Base-by-base conservation (phyloP, 371 early-diverging fungal species). In the Actinomucor elegans region DNA sequence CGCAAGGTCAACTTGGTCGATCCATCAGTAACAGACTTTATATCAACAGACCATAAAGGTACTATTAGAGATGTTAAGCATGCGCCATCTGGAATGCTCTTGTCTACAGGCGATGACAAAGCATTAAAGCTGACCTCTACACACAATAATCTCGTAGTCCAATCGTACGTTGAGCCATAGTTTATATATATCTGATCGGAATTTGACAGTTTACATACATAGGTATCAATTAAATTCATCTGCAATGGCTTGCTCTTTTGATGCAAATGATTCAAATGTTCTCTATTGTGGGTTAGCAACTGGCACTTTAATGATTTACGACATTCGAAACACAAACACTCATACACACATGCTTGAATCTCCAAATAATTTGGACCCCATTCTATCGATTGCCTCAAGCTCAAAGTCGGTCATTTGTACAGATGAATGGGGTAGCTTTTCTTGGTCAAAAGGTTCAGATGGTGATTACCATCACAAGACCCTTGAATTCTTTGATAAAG, bases 251-350 rank as follows among this genome's bases (percentile, higher is more conserved):
- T 77, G 77, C 32, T 48, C 50, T 0, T 61, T 67, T 41, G 71
- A 73, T 41, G 20, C 44, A 1, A n/a, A 26, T 1, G 38, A 73
- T 29, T n/a, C 55, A 0, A 68, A 64, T 37, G 10, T 59, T 1
- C 35, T 77, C 4, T 73, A 73, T 17, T 77, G 77, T 57, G 77
- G 77, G 6, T 20, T 68, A 3, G 53, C 52, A 2, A 65, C 60
- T 18, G 61, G 64, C 17, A 55, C 59, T 4, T 34, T 73, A 2
- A 45, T 62, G 36, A 37, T 77, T 0, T 77, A 52, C 51, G 77
- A 77, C 31, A 57, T 64, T 11, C 62, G 77, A 9, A 71, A 73
- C 27, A 73, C 73, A 3, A 71, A 57, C 27, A 14, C n/a, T 4
- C 38, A 38, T 31, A 5, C 58, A 3, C 33, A 46, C 12, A 41